A percentile compares a stretch with the other conserved stretches of the same genome.
These are phyloP conservation scores for Exophiala sp. DNA, from an alignment of 2,329 filamentous ascomycete species.

Conservation along the genomic window DNA sequence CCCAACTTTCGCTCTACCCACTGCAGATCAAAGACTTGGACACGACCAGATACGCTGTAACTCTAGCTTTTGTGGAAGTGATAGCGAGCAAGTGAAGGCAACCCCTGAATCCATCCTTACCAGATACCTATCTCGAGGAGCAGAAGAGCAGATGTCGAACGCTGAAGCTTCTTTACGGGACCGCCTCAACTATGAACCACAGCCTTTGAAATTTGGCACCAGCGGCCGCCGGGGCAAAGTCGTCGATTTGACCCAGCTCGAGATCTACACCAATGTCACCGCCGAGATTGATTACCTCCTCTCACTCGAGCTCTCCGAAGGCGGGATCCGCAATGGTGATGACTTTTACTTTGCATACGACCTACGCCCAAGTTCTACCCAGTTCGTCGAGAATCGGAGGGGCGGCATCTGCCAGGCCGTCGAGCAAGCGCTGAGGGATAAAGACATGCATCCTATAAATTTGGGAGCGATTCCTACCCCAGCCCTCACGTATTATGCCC, in stretches of 20 bases:
- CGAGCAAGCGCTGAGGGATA: conserved; percentile 32
- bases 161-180: conserved; percentile 21
- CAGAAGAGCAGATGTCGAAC: no score
- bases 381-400: conserved; percentile 31
- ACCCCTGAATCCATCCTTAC: no score
- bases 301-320: conserved; percentile 28
- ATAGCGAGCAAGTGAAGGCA: no score
- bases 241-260: conserved; percentile 34
- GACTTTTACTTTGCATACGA: conserved; percentile 35
- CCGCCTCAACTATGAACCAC: conserved; percentile 52
- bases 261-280: conserved; percentile 36
- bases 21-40: no score
- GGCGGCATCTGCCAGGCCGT: conserved; percentile 34
- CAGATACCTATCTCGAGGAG: no score
- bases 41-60: no score
- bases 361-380: conserved; percentile 34
- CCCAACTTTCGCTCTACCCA: no score
- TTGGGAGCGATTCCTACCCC: conserved; percentile 35
- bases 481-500: conserved; percentile 32
- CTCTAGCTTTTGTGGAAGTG: no score
- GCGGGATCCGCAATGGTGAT: conserved; percentile 32
- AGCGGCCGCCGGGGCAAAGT: conserved; percentile 35
- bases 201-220: conserved; percentile 41
- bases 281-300: conserved; percentile 35
- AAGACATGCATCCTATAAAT: conserved; percentile 32